A percentile compares a stretch with the other conserved stretches of the same genome.
Conservation (phyloP, 805 yeast genomes). For the Candida coleopterorum region DNA sequence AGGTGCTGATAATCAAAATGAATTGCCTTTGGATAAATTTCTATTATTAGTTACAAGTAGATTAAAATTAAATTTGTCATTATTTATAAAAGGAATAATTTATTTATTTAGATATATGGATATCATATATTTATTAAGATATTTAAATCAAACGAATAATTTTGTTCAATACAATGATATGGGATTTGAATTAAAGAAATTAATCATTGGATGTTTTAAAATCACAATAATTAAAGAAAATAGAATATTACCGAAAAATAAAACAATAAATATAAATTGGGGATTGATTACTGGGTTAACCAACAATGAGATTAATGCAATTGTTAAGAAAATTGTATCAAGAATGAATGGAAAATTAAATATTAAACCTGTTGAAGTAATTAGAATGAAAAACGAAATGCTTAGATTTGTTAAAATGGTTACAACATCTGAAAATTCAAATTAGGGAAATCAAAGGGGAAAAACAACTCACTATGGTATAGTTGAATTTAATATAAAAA, state of each 20-base stretch:
- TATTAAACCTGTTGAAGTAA: constrained; percentile 33
- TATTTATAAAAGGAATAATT: constrained; percentile 38
- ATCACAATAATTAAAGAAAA: constrained; percentile 32
- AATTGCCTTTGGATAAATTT: constrained; percentile 37
- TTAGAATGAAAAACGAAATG: constrained; percentile 34
- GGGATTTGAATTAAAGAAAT: constrained; percentile 38
- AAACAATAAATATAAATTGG: constrained; percentile 24
- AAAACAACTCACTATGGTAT: no score
- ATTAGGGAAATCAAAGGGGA: no score
- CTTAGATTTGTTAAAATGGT: constrained; percentile 41
- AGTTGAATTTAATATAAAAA: no score
- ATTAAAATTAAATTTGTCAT: constrained; percentile 28
- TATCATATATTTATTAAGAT: constrained; percentile 39
- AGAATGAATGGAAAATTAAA: constrained; percentile 39
- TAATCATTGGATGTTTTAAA: constrained; percentile 39
- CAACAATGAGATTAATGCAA: constrained; percentile 28
- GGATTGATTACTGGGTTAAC: constrained; percentile 31
- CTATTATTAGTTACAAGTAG: constrained; percentile 34
- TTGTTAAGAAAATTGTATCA: constrained; percentile 31
- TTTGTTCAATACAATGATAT: constrained; percentile 39
- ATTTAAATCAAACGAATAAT: constrained; percentile 42
- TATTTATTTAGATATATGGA: constrained; percentile 45
- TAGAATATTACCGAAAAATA: constrained; percentile 6
- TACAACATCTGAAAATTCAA: constrained; percentile 5
- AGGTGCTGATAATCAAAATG: constrained; percentile 16